A percentile compares a stretch with the other conserved stretches of the same genome.
These are phyloP conservation scores for Podospora pseudopauciseta DNA, from an alignment of 495 filamentous ascomycete genomes.

Conservation along the genomic window DNA sequence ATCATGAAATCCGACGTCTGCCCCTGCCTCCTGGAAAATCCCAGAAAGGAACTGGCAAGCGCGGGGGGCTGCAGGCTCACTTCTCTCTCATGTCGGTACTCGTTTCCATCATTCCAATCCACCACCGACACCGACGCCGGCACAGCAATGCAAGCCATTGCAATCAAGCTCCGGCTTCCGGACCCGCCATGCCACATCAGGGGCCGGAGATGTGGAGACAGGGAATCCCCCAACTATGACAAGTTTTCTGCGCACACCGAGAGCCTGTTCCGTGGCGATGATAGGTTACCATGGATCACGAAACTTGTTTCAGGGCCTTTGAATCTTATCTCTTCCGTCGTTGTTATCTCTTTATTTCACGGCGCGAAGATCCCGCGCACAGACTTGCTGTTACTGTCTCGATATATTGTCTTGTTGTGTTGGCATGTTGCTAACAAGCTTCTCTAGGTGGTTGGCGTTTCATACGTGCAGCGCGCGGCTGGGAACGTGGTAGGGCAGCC, in stretches of 20 bases:
- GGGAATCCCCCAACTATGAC: not conserved
- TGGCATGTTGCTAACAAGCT: not conserved
- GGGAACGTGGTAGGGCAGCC: not conserved
- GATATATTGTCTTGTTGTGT: not conserved
- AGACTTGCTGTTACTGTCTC: not conserved
- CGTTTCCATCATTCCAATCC: not conserved
- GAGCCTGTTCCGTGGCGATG: not conserved
- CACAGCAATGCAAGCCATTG: not conserved
- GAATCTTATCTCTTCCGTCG: conserved; percentile 1
- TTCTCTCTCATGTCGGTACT: not conserved
- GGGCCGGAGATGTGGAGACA: not conserved
- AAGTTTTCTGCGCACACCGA: conserved; percentile 1
- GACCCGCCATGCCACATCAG: not conserved
- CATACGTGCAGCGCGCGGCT: not conserved
- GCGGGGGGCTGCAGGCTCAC: not conserved
- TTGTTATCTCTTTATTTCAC: not conserved
- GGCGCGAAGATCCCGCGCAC: not conserved
- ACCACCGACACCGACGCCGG: not conserved
- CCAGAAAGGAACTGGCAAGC: not conserved
- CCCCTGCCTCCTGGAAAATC: not conserved
- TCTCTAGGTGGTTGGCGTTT: not conserved
- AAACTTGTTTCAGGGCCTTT: conserved; percentile 21
- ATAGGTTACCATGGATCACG: conserved; percentile 8
- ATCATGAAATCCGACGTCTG: not conserved
- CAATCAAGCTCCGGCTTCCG: not conserved